phyloP scores from a whole-genome alignment of 75 land plant genomes.

The Cunninghamia lanceolata region DNA sequence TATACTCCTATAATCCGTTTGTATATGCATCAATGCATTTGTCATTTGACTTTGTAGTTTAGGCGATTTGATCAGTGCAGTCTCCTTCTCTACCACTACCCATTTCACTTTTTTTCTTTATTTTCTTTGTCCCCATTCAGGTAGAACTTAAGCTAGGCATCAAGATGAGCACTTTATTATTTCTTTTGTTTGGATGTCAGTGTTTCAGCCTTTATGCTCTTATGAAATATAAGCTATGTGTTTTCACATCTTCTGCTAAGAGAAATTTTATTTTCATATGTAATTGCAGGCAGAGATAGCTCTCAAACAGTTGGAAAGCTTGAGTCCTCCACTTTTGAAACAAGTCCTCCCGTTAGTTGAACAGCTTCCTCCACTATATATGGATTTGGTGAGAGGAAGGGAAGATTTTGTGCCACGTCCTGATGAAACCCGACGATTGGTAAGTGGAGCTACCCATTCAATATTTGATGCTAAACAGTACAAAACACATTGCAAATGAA shows the following conservation, averaged over 20 bases:
- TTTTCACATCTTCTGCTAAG: neutral
- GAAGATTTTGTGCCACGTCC: slow-evolving; percentile 85
- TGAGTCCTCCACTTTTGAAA: slow-evolving; percentile 90
- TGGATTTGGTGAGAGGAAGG: slow-evolving; percentile 86
- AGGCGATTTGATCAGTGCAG: neutral
- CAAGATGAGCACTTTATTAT: neutral
- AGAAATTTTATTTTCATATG: neutral
- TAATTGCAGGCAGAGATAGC: slow-evolving; percentile 87
- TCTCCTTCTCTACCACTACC: neutral
- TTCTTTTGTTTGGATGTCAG: neutral
- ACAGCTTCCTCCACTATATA: slow-evolving; percentile 91
- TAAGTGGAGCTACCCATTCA: slow-evolving; percentile 25
- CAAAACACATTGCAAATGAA: neutral
- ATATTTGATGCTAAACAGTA: neutral
- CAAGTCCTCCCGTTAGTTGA: slow-evolving; percentile 91
- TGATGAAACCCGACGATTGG: slow-evolving; percentile 83
- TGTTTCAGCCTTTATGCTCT: neutral
- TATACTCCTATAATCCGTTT: neutral
- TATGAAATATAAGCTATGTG: neutral
- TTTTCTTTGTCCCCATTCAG: neutral
- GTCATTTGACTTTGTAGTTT: neutral
- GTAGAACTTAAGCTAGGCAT: neutral
- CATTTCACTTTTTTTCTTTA: neutral
- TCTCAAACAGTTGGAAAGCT: slow-evolving; percentile 63
- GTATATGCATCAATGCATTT: neutral